Conservation (phyloP, 306 rosid genomes). For the Gleditsia sinensis region DNA sequence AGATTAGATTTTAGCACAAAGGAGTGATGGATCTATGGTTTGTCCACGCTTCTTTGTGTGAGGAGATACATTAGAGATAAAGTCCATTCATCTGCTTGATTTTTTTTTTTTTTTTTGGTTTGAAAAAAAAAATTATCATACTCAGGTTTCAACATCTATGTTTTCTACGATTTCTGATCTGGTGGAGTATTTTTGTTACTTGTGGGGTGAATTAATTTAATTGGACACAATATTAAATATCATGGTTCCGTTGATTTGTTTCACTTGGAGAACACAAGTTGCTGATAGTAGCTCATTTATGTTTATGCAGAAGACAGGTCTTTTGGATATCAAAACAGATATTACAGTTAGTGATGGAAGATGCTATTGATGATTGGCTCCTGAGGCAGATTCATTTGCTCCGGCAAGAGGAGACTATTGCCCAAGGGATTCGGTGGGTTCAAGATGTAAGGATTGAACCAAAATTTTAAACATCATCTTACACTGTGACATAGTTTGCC, state of each 20-base stretch:
- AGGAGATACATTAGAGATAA: not conserved
- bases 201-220: not conserved
- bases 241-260: conserved; percentile 8
- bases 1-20: not conserved
- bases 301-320: conserved; percentile 84
- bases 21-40: not conserved
- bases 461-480: conserved; percentile 3
- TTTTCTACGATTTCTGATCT: not conserved
- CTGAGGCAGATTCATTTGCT: conserved; percentile 86
- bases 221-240: conserved; percentile 4
- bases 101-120: not conserved
- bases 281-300: conserved; percentile 29
- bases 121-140: not conserved
- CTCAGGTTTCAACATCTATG: conserved; percentile 9
- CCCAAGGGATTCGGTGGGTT: conserved; percentile 88
- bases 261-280: conserved; percentile 1
- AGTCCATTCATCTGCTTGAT: not conserved
- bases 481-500: conserved; percentile 4
- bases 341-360: conserved; percentile 93
- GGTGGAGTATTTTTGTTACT: conserved; percentile 15
- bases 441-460: conserved; percentile 79
- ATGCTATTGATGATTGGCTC: conserved; percentile 97
- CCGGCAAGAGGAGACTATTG: conserved; percentile 76
- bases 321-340: conserved; percentile 99
- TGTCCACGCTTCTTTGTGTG: conserved; percentile 4